A percentile compares a stretch with the other conserved stretches of the same genome.
phyloP scores from a whole-genome alignment of 768 basidiomycete genomes.

The Mycena alexandri region DNA sequence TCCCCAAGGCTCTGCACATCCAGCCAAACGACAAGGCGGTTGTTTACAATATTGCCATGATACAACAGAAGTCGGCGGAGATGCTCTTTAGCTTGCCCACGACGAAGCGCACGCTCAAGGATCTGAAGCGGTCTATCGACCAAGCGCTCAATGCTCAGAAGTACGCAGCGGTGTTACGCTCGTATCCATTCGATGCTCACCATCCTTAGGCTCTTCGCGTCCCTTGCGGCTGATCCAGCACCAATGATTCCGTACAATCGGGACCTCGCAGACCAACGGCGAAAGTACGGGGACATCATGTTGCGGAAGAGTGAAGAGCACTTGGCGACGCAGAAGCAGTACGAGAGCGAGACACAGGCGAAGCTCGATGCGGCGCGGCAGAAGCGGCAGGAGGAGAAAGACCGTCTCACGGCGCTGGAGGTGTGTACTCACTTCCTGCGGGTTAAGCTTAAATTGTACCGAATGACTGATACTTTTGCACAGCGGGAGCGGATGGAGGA shows the following conservation, averaged over 20 bases:
- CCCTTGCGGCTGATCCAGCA: slow-evolving; percentile 81
- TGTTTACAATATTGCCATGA: slow-evolving; percentile 97
- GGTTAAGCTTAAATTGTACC: neutral
- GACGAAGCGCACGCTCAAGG: slow-evolving; percentile 83
- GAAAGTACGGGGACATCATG: slow-evolving; percentile 52
- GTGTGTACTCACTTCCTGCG: slow-evolving; percentile 53
- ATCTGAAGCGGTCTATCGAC: slow-evolving; percentile 81
- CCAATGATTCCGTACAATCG: slow-evolving; percentile 69
- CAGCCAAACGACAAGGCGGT: slow-evolving; percentile 92
- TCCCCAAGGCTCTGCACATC: slow-evolving; percentile 80
- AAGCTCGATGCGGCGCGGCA: slow-evolving; percentile 79
- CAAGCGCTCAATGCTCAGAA: slow-evolving; percentile 90
- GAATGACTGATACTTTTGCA: slow-evolving; percentile 21
- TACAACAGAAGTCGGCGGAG: slow-evolving; percentile 96
- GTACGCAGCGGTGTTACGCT: slow-evolving; percentile 54
- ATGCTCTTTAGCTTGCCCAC: slow-evolving; percentile 82
- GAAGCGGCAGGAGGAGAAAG: slow-evolving; percentile 79
- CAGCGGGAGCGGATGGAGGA: slow-evolving; percentile 68
- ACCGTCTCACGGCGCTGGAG: slow-evolving; percentile 73
- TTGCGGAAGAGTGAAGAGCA: too few species aligned
- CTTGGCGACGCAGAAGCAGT: slow-evolving; percentile 69
- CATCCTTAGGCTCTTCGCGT: slow-evolving; percentile 78
- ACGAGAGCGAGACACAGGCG: slow-evolving; percentile 50
- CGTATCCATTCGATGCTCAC: slow-evolving; percentile 7
- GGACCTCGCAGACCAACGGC: too few species aligned